phyloP scores from a whole-genome alignment of 208 protist genomes.

The Acanthamoeba healyi region DNA sequence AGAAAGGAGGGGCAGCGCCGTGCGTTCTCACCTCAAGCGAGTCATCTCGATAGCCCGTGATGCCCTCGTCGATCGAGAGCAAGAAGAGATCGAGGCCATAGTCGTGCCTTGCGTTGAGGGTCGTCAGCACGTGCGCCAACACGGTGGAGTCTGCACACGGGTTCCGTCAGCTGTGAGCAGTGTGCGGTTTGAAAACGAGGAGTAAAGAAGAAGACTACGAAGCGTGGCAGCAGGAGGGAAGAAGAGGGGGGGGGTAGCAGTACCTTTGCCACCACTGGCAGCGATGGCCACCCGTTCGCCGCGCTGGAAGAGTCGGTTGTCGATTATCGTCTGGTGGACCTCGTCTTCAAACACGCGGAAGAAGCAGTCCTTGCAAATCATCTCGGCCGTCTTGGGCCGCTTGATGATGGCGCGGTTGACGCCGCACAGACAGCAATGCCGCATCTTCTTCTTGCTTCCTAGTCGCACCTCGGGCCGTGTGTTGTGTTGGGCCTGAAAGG shows the following conservation, averaged over 20 bases:
- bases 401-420: conserved; percentile 88
- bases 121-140: conserved; percentile 95
- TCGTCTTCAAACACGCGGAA: conserved; percentile 96
- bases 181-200: too few species aligned
- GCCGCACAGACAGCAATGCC: background rate
- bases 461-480: too few species aligned
- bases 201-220: too few species aligned
- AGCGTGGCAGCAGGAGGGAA: background rate
- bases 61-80: conserved; percentile 98
- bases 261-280: conserved; percentile 96
- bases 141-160: conserved; percentile 97
- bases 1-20: background rate
- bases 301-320: conserved; percentile 93
- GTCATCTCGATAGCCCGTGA: conserved; percentile 95
- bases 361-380: conserved; percentile 97
- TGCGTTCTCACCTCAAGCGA: conserved; percentile 93
- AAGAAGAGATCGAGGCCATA: conserved; percentile 96
- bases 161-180: background rate
- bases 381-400: conserved; percentile 93
- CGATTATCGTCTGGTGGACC: conserved; percentile 96
- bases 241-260: background rate
- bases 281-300: conserved; percentile 96
- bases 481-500: too few species aligned
- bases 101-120: conserved; percentile 94
- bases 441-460: background rate